Base-by-base conservation (phyloP, 768 basidiomycete genomes). In the Symmetrospora coprosmae region DNA sequence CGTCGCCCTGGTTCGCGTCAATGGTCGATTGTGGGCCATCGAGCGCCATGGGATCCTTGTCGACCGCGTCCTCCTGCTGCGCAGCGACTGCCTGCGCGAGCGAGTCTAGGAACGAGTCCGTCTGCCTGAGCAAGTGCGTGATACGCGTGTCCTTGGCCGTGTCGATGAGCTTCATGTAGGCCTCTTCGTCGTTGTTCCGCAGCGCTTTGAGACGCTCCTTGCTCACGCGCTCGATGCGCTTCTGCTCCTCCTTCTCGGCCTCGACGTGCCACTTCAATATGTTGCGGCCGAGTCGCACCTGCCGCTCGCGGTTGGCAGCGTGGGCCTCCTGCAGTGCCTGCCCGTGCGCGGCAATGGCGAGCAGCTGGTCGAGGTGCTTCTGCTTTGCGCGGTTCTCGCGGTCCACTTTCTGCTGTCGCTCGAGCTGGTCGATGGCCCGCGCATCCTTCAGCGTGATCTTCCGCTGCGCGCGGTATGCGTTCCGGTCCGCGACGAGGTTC, bases 131-230 rank as follows among this genome's bases (percentile, higher is more conserved):
- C 27, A 97, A 77, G 74, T 97, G 94, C 0, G 91, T 94, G 74
- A 99, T 96, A 73, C 94, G 85, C 9, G 92, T 96, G 69, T 99
- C 94, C 73, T 99, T 99, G 60, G 92, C 92, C 17, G 91, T 94
- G 72, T 97, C 94, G 69, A 99, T 87, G 68, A 99, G 85, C 71
- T 90, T 90, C 81, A 96, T 84, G 74, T 99, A 99, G n/a, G 88
- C 91, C 74, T 96, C 94, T 76, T 99, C 94, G 75, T 99, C 92
- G 70, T 97, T 91, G 28, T 86, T 86, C 75, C 92, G 90, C 66
- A 97, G 82, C 7, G 92, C 94, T 76, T 87, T 89, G 65, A 99
- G 76, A 86, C 91, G 89, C 73, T 97, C 94, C 76, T 97, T 97
- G 45, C 86, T 83, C 43, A 99, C 82, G 58, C 89, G 78, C 74